Base-by-base conservation (phyloP, 148 eudicot genomes). In the Mesembryanthemum crystallinum region DNA sequence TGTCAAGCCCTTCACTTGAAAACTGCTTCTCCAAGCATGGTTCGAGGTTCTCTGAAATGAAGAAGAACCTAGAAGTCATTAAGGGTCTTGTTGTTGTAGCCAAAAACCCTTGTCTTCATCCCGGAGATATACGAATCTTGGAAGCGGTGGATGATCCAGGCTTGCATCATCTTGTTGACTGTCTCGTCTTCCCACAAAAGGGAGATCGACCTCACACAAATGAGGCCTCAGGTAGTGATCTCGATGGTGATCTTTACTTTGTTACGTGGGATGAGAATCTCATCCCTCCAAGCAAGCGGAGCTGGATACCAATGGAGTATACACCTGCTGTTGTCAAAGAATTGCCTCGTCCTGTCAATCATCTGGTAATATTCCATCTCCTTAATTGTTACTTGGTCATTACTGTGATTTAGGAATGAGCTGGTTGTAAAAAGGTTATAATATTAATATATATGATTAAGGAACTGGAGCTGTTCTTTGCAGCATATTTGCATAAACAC, bases 211-310 rank as follows among this genome's bases (percentile, higher is more conserved):
- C 98, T 3, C 98, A 94, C 75, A 54, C 98, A 15, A 77, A 94
- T 81, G 98, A 94, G 80, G 96, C 96, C 1, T 94, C 98, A 0
- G 98, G 98, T 47, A 94, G 98, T 81, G 98, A 94, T 77, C 85
- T 94, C 13, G 98, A 94, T 86, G 97, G 97, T 1, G 98, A 94
- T 86, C 83, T 89, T 14, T 94, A 94, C 71, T 94, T 92, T 77
- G 97, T 94, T 21, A 82, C 93, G 0, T 94, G 98, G 98, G 98
- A 94, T 78, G 80, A 84, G 60, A 82, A 82, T 76, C 88, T 92
- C 57, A 83, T 90, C 65, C 98, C 98, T 12, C 98, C 98, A 37
- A 85, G 96, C 67, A 90, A 86, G 74, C 77, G 73, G 73, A 94
- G 98, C 74, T 88, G 88, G 96, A 43, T 39, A 3, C 95, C 98